A percentile compares a stretch with the other conserved stretches of the same genome.
Conservation (phyloP, 78 protist species). For the Cyanophora paradoxa region DNA sequence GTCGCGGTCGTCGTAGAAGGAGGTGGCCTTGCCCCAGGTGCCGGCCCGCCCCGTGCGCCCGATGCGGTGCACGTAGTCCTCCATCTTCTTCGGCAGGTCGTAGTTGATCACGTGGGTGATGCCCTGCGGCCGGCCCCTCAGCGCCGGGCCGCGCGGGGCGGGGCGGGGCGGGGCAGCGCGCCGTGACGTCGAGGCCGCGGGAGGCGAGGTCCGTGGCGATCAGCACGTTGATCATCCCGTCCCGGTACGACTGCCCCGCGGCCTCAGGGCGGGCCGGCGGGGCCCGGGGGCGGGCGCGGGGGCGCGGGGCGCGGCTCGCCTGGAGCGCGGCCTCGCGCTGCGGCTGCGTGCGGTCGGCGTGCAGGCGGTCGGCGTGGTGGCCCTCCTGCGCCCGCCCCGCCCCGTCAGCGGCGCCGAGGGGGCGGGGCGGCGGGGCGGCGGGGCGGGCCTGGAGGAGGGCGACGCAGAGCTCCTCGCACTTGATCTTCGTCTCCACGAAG, state of each 20-base stretch:
- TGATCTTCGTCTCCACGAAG: neutral
- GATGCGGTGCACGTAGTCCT: slow-evolving; percentile 36
- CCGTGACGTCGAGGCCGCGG: neutral
- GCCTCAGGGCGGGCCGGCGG: too few species aligned
- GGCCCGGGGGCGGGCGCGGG: too few species aligned
- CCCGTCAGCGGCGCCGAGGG: too few species aligned
- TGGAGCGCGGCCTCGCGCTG: too few species aligned
- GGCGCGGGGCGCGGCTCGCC: too few species aligned
- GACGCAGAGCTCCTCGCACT: neutral
- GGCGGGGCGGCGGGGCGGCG: neutral
- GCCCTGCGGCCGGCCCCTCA: neutral
- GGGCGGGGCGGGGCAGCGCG: neutral
- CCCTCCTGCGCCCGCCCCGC: too few species aligned
- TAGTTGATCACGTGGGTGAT: slow-evolving; percentile 38
- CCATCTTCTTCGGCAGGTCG: slow-evolving; percentile 36
- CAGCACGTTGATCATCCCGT: neutral
- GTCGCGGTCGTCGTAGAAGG: too few species aligned
- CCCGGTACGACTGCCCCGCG: too few species aligned
- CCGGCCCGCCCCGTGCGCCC: slow-evolving; percentile 42
- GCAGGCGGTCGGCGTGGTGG: too few species aligned
- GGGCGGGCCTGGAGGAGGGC: too few species aligned
- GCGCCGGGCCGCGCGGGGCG: neutral
- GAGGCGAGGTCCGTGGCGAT: neutral
- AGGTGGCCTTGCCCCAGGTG: neutral
- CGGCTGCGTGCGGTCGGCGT: slow-evolving; percentile 37